Base-by-base conservation (phyloP, 768 basidiomycete species). In the Pleurotus tuber-regium region DNA sequence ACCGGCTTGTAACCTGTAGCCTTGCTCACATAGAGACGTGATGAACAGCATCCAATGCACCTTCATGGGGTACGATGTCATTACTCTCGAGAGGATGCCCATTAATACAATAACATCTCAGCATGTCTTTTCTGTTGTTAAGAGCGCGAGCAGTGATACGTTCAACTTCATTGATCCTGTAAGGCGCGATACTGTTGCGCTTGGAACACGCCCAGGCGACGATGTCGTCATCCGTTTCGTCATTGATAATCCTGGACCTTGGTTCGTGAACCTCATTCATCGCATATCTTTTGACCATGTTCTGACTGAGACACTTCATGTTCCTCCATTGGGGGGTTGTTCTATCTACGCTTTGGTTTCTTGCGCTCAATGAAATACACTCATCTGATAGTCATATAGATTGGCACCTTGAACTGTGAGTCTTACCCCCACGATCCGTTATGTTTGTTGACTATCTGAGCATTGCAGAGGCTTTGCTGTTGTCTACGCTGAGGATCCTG, bases 221-320 rank as follows among this genome's bases (percentile, higher is more conserved):
- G 57, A 61, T 26, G 60, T 76, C n/a, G 77, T 75, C 1, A 71
- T 86, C 49, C 75, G 83, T 21, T 86, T 83, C 70, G 61, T 66
- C 11, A 80, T 85, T 2, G 80, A 88, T 62, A 87, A 73, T 52
- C 51, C 69, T 24, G 70, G 71, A 0, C 70, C 71, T 6, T 73
- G 71, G 70, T 29, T 5, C 25, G 43, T 16, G 3, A 57, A 78
- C 58, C 66, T 73, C 70, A 70, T 59, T 56, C 57, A 7, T 29
- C 2, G 3, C 12, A 14, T 10, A n/a, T n/a, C 14, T 19, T 19
- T 8, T 16, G 5, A 8, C 25, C 11, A 30, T 25, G 24, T n/a
- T 25, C 24, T 4, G 5, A 12, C 2, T 23, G 12, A 9, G 11
- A n/a, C n/a, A n/a, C 26, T n/a, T 6, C 24, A 43, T 51, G 50